phyloP scores from a whole-genome alignment of 305 asterid species.

The Withania somnifera region DNA sequence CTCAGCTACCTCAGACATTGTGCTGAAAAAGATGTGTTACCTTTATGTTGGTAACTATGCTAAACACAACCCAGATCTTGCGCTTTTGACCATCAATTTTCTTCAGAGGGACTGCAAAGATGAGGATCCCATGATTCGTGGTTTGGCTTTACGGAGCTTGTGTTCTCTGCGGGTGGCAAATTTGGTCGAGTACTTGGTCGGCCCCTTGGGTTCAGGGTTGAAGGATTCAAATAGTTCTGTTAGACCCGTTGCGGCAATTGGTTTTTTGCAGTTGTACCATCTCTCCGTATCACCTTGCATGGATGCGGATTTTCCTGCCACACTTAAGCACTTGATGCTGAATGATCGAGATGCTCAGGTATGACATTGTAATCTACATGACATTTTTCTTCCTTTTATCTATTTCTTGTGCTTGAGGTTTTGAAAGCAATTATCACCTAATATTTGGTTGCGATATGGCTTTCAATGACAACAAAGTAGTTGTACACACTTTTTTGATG shows the following conservation, averaged over 20 bases:
- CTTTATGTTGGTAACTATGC: conserved; percentile 96
- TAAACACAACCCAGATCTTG: conserved; percentile 90
- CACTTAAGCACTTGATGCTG: conserved; percentile 88
- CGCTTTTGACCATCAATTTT: conserved; percentile 91
- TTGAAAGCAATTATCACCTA: neutral
- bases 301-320: conserved; percentile 85
- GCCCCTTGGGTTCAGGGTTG: conserved; percentile 81
- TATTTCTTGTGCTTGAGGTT: neutral
- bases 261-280: conserved; percentile 88
- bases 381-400: neutral
- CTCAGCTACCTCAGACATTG: conserved; percentile 95
- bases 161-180: conserved; percentile 93
- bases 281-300: conserved; percentile 74
- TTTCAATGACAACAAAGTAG: neutral
- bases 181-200: conserved; percentile 97
- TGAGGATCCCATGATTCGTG: conserved; percentile 99
- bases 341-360: conserved; percentile 97
- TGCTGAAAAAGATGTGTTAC: conserved; percentile 97
- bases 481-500: neutral
- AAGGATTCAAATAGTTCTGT: conserved; percentile 89
- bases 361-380: conserved; percentile 8
- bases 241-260: conserved; percentile 81
- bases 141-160: conserved; percentile 95
- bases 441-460: neutral
- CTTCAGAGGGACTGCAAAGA: conserved; percentile 98